Evolutionary conservation across 2,329 filamentous ascomycete genomes (phyloP), one percentile per base, ranked within the genome.

Genomic region (Hypomyces perniciosus): DNA sequence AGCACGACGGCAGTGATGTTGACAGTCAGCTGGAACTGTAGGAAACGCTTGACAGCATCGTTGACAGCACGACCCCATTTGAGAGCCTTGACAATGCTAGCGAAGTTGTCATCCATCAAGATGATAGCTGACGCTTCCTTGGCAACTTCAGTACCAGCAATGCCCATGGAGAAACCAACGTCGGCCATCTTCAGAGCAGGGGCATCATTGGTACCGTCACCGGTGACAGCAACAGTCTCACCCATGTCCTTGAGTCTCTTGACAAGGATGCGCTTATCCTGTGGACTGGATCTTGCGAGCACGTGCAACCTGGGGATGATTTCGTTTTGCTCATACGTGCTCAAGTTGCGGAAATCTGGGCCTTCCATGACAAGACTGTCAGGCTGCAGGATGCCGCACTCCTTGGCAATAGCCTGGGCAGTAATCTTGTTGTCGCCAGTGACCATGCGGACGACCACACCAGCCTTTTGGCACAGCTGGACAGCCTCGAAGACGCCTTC

Each of bases 1-100:
- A 96, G 76, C 13, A 87, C 68, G 42, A 96, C 90, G 35, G 91
- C 91, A 7, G 91, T 96, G 57, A 96, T 84, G 75, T 96, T 96
- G 71, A 96, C 91, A 0, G 86, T 89, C 55, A 90, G 79, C 72
- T 90, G 86, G 64, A 88, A 87, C 65, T 86, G 82, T 46, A 89
- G 72, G 67, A 89, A 89, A 55, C 85, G 84, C 73, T 88, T 88
- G 60, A 88, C 85, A 2, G 85, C 83, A 62, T 89, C 85, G 61
- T 88, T 88, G 59, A 89, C 85, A 33, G 85, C 83, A 28, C 85
- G 80, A 46, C 88, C 88, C 88, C 88, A 92, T 59, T 86, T 85
- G 59, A 91, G 75, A 10, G 88, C 88, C 68, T 89, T 90, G 57
- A 92, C 85, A 54, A 91, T 92, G n/a, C 86, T 90, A 29, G 83